Conservation (phyloP, 768 basidiomycete genomes). For the Mycena chlorophos region DNA sequence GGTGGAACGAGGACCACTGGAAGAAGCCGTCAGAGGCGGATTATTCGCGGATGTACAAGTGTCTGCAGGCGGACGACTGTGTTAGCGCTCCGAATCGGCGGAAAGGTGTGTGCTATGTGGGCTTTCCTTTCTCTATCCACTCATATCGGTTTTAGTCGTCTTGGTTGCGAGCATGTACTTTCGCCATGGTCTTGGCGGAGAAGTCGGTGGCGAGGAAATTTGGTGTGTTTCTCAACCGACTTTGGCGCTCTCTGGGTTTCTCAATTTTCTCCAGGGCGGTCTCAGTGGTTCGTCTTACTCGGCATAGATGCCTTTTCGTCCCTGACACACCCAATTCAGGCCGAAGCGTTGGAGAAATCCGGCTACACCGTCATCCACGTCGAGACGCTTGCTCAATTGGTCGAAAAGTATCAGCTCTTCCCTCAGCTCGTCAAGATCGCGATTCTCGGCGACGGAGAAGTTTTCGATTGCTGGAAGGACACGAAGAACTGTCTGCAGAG, state of each 20-base stretch:
- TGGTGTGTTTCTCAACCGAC: neutral
- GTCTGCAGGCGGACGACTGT: neutral
- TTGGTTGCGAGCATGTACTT: neutral
- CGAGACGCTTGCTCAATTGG: neutral
- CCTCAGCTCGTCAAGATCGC: constrained; percentile 12
- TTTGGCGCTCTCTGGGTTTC: neutral
- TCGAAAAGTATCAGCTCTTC: constrained; percentile 8
- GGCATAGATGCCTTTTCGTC: too few species aligned
- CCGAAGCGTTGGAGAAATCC: constrained; percentile 3
- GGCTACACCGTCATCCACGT: constrained; percentile 14
- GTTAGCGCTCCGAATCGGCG: neutral
- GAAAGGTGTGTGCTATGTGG: neutral
- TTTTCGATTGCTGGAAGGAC: constrained; percentile 6
- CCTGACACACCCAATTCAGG: too few species aligned
- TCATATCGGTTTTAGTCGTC: neutral
- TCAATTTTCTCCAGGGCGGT: neutral
- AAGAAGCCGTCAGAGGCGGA: neutral
- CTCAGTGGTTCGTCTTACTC: neutral
- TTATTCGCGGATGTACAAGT: neutral
- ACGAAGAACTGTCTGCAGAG: constrained; percentile 1
- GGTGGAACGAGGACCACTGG: neutral
- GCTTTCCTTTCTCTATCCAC: neutral
- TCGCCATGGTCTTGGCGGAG: neutral
- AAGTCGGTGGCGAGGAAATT: neutral
- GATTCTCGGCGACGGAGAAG: constrained; percentile 8